Evolutionary conservation across 441 rosid genomes (phyloP).

Genomic region (Pelargonium cotyledonis): DNA sequence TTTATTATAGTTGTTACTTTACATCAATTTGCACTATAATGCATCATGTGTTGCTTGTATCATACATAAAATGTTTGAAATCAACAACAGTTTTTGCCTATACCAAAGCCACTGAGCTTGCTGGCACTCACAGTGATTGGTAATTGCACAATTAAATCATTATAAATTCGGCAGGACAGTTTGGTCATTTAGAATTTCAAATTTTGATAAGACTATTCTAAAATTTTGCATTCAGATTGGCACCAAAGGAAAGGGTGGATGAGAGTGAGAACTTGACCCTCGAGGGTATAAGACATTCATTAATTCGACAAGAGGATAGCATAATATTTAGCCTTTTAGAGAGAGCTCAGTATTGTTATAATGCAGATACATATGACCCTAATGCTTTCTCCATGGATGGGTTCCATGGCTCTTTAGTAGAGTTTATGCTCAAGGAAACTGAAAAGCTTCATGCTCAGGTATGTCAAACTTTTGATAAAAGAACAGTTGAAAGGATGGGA

Average conservation of each 20-base stretch:
- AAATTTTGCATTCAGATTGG: slow-evolving; percentile 28
- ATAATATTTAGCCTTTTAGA: slow-evolving; percentile 74
- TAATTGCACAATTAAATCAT: not conserved
- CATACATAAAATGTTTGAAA: too few relatives aligned
- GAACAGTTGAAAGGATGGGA: not conserved
- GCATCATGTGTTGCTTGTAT: too few relatives aligned
- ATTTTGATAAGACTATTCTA: slow-evolving; percentile 7
- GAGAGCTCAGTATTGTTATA: slow-evolving; percentile 76
- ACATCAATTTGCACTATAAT: too few relatives aligned
- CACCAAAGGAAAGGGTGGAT: slow-evolving; percentile 56
- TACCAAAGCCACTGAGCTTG: too few relatives aligned
- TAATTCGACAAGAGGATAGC: slow-evolving; percentile 86
- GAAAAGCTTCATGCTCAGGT: slow-evolving; percentile 87
- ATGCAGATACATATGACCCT: slow-evolving; percentile 77
- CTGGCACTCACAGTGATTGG: too few relatives aligned
- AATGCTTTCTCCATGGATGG: slow-evolving; percentile 67
- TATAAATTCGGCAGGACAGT: not conserved
- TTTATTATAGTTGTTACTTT: too few relatives aligned
- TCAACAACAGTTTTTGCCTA: too few relatives aligned
- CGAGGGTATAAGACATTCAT: slow-evolving; percentile 60
- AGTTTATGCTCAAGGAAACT: slow-evolving; percentile 70
- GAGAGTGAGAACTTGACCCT: slow-evolving; percentile 66
- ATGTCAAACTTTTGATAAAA: slow-evolving; percentile 8
- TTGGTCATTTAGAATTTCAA: not conserved
- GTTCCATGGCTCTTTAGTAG: slow-evolving; percentile 75